Percentiles rank a stretch among this genome's conserved stretches.
Conservation (phyloP, 176 grass and related monocot species). For the Juncus inflexus region DNA sequence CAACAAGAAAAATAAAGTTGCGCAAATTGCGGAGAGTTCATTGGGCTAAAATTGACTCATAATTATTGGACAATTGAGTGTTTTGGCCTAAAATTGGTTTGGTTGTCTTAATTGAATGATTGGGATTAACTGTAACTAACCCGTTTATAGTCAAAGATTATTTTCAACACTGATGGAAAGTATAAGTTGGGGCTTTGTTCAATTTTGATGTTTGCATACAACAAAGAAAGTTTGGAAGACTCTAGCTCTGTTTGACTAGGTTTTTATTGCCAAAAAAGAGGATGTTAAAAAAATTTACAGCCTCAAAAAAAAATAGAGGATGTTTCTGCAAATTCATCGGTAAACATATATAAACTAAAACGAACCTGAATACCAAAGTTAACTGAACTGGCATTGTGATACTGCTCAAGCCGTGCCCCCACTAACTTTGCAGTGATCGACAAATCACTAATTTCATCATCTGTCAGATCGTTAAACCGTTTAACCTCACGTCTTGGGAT, state of each 20-base stretch:
- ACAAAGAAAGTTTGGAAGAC: no score
- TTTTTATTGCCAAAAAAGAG: no score
- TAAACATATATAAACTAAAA: constrained; percentile 4
- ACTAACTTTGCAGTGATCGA: constrained; percentile 84
- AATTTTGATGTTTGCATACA: no score
- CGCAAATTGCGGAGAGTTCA: neutral
- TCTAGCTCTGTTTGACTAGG: no score
- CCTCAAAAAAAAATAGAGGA: neutral
- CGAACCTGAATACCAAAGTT: constrained; percentile 68
- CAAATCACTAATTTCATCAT: constrained; percentile 73
- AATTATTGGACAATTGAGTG: neutral
- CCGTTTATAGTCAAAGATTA: no score
- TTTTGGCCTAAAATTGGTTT: no score
- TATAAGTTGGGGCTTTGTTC: no score
- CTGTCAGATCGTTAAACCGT: constrained; percentile 70
- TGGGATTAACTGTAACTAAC: no score
- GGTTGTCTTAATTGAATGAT: no score
- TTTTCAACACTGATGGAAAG: no score
- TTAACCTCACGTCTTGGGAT: constrained; percentile 77
- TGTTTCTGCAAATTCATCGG: neutral
- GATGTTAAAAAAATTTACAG: no score
- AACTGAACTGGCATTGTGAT: constrained; percentile 72
- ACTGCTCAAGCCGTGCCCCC: constrained; percentile 58
- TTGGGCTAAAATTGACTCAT: neutral
- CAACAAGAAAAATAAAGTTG: neutral